Conservation (phyloP, 1,284 basidiomycete genomes). For the Ustilago loliicola region DNA sequence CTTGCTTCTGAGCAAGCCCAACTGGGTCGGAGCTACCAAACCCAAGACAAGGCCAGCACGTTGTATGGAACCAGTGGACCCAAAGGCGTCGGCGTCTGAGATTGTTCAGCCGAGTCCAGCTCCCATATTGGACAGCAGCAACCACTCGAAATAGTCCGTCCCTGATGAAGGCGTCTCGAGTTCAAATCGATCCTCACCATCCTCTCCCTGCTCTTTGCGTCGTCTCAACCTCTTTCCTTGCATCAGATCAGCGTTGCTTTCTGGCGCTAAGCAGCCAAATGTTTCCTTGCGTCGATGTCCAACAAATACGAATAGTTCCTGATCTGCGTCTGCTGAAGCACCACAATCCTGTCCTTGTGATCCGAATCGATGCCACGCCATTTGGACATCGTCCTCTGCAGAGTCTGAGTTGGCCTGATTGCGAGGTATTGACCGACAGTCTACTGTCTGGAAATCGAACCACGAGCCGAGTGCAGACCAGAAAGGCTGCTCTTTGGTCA, state of each 20-base stretch:
- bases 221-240: slow-evolving; percentile 46
- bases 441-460: slow-evolving; percentile 80
- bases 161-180: slow-evolving; percentile 28
- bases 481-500: slow-evolving; percentile 82
- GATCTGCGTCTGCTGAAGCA: slow-evolving; percentile 37
- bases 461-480: slow-evolving; percentile 85
- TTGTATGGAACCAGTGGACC: background rate
- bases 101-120: slow-evolving; percentile 29
- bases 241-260: slow-evolving; percentile 54
- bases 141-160: slow-evolving; percentile 59
- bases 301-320: slow-evolving; percentile 60
- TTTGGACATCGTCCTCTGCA: background rate
- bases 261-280: slow-evolving; percentile 44
- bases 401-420: background rate
- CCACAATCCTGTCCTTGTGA: slow-evolving; percentile 32
- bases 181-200: slow-evolving; percentile 1
- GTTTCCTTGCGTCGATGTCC: slow-evolving; percentile 49
- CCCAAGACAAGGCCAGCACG: background rate
- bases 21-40: slow-evolving; percentile 28
- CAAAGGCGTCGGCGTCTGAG: background rate
- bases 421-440: slow-evolving; percentile 29
- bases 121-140: slow-evolving; percentile 52
- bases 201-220: slow-evolving; percentile 16
- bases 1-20: slow-evolving; percentile 24
- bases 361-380: slow-evolving; percentile 41